Percentiles rank a stretch among this genome's conserved stretches.
These are phyloP conservation scores for Suillus ampliporus DNA, from an alignment of 768 basidiomycete species.

Conservation along the genomic window DNA sequence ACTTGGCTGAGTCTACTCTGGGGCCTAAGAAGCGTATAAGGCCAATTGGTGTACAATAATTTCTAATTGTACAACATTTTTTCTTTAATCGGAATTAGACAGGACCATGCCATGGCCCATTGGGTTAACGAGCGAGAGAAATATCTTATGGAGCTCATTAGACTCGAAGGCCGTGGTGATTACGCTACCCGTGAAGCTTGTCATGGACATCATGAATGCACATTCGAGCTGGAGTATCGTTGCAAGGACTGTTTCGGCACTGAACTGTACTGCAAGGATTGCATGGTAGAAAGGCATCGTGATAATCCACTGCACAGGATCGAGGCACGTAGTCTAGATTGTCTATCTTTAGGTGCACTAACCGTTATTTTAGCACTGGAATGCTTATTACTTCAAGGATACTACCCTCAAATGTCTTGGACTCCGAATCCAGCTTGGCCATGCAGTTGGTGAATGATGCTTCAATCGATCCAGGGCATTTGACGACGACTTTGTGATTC, in stretches of 20 bases:
- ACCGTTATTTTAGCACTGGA: conserved; percentile 22
- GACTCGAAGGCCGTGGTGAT: conserved; percentile 11
- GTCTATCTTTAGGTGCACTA: background rate
- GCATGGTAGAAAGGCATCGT: background rate
- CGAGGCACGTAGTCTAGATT: conserved; percentile 1
- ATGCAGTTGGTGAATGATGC: conserved; percentile 20
- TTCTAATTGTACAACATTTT: background rate
- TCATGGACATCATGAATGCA: too few relatives aligned
- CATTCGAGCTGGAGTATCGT: background rate
- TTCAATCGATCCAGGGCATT: background rate
- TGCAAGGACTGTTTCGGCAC: conserved; percentile 11
- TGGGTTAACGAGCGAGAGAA: background rate
- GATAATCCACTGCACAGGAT: conserved; percentile 6
- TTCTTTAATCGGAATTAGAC: background rate
- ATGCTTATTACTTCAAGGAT: conserved; percentile 19
- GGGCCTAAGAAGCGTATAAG: background rate
- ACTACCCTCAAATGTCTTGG: conserved; percentile 24
- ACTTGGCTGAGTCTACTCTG: background rate
- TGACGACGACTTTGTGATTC: conserved; percentile 22
- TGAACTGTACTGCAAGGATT: background rate
- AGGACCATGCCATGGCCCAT: background rate
- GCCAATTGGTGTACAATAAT: background rate
- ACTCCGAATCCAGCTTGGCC: conserved; percentile 28
- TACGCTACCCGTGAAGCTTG: background rate
- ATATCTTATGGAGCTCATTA: conserved; percentile 8